phyloP scores from a whole-genome alignment of 495 filamentous ascomycete genomes.

The Glonium stellatum region DNA sequence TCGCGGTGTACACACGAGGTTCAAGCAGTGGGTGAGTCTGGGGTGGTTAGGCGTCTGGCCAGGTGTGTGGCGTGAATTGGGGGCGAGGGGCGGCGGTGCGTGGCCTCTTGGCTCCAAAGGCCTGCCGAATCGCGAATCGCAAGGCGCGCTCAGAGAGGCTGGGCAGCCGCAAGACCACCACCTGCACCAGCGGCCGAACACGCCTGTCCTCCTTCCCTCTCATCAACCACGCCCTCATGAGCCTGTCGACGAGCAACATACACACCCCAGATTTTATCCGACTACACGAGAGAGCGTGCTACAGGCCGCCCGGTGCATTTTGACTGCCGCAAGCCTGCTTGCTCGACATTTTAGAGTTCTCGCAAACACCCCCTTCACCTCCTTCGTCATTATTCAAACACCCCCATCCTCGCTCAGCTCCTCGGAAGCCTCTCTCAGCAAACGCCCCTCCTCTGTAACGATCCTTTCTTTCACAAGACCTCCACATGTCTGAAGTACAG shows the following conservation, averaged over 20 bases:
- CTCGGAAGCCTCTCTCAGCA: not conserved
- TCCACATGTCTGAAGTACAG: constrained; percentile 87
- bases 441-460: constrained; percentile 1
- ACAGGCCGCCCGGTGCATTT: constrained; percentile 4
- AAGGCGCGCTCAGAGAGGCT: not conserved
- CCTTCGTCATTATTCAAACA: constrained; percentile 5
- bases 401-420: constrained; percentile 8
- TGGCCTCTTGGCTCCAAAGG: not conserved
- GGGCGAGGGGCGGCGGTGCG: not conserved
- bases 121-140: not conserved
- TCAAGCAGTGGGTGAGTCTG: not conserved
- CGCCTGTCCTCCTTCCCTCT: not conserved
- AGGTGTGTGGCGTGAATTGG: not conserved
- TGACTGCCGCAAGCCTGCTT: constrained; percentile 7
- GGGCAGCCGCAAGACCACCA: not conserved
- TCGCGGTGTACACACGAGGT: not conserved
- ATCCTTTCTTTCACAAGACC: constrained; percentile 19
- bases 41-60: not conserved
- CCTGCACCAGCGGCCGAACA: no score
- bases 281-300: not conserved
- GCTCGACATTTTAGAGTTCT: constrained; percentile 1
- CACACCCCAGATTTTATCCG: not conserved
- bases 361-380: not conserved
- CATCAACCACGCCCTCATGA: not conserved
- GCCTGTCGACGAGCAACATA: not conserved